Evolutionary conservation across 495 filamentous ascomycete species (phyloP).

Genomic region (Emericellopsis terricola): DNA sequence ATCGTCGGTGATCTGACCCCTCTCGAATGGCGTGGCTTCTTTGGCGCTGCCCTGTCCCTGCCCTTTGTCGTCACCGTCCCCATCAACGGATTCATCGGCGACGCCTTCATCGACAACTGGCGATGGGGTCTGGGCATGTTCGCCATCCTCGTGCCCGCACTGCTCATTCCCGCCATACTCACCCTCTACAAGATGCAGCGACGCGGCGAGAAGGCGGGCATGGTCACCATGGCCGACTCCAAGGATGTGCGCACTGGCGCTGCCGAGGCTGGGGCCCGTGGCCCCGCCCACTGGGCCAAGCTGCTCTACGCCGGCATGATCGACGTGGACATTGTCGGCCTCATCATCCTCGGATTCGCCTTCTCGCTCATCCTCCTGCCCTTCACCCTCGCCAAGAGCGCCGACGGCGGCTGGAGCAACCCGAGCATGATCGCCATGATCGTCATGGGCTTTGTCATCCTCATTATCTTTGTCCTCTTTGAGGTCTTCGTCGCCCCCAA

Average conservation of each 20-base stretch:
- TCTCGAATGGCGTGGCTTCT: slow-evolving; percentile 3
- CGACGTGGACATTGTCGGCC: slow-evolving; percentile 38
- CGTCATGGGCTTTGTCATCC: slow-evolving; percentile 34
- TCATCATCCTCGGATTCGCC: slow-evolving; percentile 14
- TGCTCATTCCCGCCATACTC: slow-evolving; percentile 1
- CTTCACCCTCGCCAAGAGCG: slow-evolving; percentile 32
- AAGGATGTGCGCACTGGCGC: too few relatives aligned
- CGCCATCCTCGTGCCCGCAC: slow-evolving; percentile 2
- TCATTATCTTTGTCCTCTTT: slow-evolving; percentile 38
- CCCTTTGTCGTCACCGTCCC: slow-evolving; percentile 2
- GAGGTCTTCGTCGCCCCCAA: slow-evolving; percentile 36
- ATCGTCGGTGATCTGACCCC: slow-evolving; percentile 3
- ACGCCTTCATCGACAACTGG: slow-evolving; percentile 1
- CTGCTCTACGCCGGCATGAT: slow-evolving; percentile 32
- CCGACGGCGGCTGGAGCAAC: slow-evolving; percentile 25
- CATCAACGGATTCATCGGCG: slow-evolving; percentile 1
- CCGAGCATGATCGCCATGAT: slow-evolving; percentile 37
- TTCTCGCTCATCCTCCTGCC: slow-evolving; percentile 45
- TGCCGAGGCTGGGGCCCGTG: too few relatives aligned
- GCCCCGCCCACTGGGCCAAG: slow-evolving; percentile 30
- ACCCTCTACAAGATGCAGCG: slow-evolving; percentile 1
- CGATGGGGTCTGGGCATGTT: slow-evolving; percentile 3
- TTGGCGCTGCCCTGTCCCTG: slow-evolving; percentile 1
- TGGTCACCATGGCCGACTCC: slow-evolving; percentile 1
- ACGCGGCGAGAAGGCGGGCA: slow-evolving; percentile 1